phyloP scores from a whole-genome alignment of 2,329 filamentous ascomycete species.

The Phialophora verrucosa region DNA sequence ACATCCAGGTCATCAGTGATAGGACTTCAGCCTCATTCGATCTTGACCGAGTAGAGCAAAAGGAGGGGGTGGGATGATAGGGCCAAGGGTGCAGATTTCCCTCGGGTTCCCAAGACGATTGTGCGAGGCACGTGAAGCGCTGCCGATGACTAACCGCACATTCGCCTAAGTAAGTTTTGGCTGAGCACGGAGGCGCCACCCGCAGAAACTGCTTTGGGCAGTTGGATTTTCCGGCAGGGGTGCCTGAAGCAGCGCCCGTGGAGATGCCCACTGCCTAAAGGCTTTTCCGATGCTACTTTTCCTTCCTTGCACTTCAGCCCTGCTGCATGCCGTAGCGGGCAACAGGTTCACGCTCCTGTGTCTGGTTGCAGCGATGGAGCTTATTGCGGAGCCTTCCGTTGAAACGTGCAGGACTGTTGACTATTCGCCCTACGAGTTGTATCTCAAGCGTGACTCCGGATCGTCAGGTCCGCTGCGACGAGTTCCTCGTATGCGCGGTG shows the following conservation, averaged over 20 bases:
- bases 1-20: background rate
- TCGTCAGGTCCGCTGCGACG: background rate
- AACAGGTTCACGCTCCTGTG: background rate
- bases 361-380: background rate
- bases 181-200: background rate
- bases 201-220: conserved; percentile 2
- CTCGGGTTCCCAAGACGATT: background rate
- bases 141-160: conserved; percentile 8
- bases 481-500: background rate
- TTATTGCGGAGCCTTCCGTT: background rate
- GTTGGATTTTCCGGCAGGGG: conserved; percentile 5
- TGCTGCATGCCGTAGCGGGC: background rate
- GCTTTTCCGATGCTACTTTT: background rate
- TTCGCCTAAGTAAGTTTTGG: background rate
- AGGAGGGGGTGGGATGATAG: conserved; percentile 3
- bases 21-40: conserved; percentile 3
- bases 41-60: conserved; percentile 1
- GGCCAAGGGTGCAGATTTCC: background rate
- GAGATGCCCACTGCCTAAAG: conserved; percentile 4
- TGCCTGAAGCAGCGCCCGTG: background rate
- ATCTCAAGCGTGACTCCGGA: conserved; percentile 1
- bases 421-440: too few species aligned
- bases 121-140: background rate
- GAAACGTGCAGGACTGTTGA: background rate
- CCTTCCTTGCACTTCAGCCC: background rate